These are phyloP conservation scores for Russula ochroleuca DNA, from an alignment of 768 basidiomycete species.

Conservation along the genomic window DNA sequence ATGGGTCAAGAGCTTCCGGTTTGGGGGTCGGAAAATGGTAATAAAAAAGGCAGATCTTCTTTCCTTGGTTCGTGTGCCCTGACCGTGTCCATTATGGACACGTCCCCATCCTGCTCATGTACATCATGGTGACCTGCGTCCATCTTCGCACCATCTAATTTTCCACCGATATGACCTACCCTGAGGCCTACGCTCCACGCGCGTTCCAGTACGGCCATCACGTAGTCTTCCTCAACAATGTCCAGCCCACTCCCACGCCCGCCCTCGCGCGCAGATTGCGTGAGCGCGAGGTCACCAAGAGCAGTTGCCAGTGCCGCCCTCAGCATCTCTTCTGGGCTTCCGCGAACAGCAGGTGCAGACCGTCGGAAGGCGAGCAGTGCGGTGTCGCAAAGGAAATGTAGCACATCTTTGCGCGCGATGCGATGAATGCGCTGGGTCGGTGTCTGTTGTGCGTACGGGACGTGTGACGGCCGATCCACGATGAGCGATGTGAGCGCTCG, in stretches of 20 bases:
- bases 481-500: slow-evolving; percentile 17
- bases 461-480: not conserved
- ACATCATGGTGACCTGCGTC: not conserved
- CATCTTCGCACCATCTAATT: not conserved
- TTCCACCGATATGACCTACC: not conserved
- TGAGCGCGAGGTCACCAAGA: slow-evolving; percentile 16
- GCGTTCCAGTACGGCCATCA: slow-evolving; percentile 18
- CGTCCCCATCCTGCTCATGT: not conserved
- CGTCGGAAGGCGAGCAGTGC: slow-evolving; percentile 8
- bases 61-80: not conserved
- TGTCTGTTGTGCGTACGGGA: not conserved
- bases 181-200: slow-evolving; percentile 20
- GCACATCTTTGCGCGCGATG: slow-evolving; percentile 22
- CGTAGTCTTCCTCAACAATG: slow-evolving; percentile 9
- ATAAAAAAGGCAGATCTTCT: not conserved
- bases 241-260: slow-evolving; percentile 4
- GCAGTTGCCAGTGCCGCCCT: slow-evolving; percentile 2
- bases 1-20: not conserved
- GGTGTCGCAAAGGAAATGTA: slow-evolving; percentile 18
- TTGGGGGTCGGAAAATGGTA: not conserved
- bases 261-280: slow-evolving; percentile 5
- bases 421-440: slow-evolving; percentile 13
- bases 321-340: not conserved
- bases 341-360: not conserved
- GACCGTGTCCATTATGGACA: not conserved